Conservation (phyloP, 495 filamentous ascomycete genomes). For the Durotheca rogersii region DNA sequence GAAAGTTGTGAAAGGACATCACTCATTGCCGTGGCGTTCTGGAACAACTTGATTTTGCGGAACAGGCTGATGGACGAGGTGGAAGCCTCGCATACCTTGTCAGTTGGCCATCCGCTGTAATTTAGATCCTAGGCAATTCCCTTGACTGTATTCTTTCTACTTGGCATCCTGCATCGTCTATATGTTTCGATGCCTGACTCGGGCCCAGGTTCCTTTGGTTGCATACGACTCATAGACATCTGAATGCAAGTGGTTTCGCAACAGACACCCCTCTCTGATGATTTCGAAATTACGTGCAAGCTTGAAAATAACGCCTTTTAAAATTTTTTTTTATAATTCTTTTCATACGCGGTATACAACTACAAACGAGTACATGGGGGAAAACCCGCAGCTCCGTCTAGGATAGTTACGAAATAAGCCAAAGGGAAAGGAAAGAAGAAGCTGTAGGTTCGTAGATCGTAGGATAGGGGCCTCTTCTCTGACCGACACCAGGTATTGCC, state of each 20-base stretch:
- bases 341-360: too few relatives aligned
- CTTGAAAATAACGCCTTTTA: too few relatives aligned
- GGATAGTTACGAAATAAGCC: too few relatives aligned
- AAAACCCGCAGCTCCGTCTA: too few relatives aligned
- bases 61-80: conserved; percentile 30
- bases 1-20: conserved; percentile 44
- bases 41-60: conserved; percentile 45
- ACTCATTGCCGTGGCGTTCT: conserved; percentile 49
- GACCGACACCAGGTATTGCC: too few relatives aligned
- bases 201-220: conserved; percentile 34
- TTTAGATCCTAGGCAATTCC: conserved; percentile 61
- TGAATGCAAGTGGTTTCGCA: conserved; percentile 35
- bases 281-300: too few relatives aligned
- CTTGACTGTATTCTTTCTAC: conserved; percentile 54
- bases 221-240: conserved; percentile 49
- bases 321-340: too few relatives aligned
- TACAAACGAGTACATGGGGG: too few relatives aligned
- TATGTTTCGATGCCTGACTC: conserved; percentile 38
- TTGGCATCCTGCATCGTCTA: conserved; percentile 41
- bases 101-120: conserved; percentile 55
- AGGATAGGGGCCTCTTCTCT: too few relatives aligned
- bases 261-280: conserved; percentile 2
- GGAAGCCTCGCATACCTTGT: conserved; percentile 29
- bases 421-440: not conserved
- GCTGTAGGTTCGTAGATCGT: too few relatives aligned